A percentile compares a stretch with the other conserved stretches of the same genome.
Conservation (phyloP, 208 protist species). For the Zelonia costaricensis region DNA sequence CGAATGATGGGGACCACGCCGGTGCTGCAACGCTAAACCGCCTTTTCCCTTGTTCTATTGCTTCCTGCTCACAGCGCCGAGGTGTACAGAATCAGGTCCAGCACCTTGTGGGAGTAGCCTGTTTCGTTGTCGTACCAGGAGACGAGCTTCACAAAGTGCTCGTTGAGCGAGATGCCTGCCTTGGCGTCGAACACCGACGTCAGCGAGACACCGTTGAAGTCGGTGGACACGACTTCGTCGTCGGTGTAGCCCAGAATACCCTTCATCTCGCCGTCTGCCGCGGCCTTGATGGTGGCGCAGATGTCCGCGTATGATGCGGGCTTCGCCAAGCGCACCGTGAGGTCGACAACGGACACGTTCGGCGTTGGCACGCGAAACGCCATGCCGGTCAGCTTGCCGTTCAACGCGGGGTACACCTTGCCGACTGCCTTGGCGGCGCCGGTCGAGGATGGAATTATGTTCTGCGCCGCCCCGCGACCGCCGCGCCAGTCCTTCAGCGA, state of each 20-base stretch:
- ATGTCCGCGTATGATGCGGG: slow-evolving; percentile 96
- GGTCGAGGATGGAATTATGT: slow-evolving; percentile 99
- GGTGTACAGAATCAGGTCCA: slow-evolving; percentile 96
- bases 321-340: slow-evolving; percentile 95
- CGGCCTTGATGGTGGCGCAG: slow-evolving; percentile 93
- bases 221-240: slow-evolving; percentile 98
- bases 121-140: slow-evolving; percentile 99
- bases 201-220: slow-evolving; percentile 96
- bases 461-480: slow-evolving; percentile 93
- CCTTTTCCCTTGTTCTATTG: slow-evolving; percentile 7
- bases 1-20: not conserved
- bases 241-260: slow-evolving; percentile 98
- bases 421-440: slow-evolving; percentile 99
- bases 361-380: slow-evolving; percentile 98
- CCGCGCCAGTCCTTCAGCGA: slow-evolving; percentile 98
- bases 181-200: slow-evolving; percentile 99
- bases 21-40: not conserved
- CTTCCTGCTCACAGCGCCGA: slow-evolving; percentile 30
- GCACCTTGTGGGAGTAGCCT: slow-evolving; percentile 98
- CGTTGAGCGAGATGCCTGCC: slow-evolving; percentile 96
- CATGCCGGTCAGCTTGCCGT: slow-evolving; percentile 96
- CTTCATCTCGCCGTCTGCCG: slow-evolving; percentile 93
- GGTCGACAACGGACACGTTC: slow-evolving; percentile 99
- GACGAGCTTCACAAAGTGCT: slow-evolving; percentile 98
- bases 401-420: slow-evolving; percentile 91